These are phyloP conservation scores for Fomitopsis serialis DNA, from an alignment of 768 basidiomycete species.

Conservation along the genomic window DNA sequence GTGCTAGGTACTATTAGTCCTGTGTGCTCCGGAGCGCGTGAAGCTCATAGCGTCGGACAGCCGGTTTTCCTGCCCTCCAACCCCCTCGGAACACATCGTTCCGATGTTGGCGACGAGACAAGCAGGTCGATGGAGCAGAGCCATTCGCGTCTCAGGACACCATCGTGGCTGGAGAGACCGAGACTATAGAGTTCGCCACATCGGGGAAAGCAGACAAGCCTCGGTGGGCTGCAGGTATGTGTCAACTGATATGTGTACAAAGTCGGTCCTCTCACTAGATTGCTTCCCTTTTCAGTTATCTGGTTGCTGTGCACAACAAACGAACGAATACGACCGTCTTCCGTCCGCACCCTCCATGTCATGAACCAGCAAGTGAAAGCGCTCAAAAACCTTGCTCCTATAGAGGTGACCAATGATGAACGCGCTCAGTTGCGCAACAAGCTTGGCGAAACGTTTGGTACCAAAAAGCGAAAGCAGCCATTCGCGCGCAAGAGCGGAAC, in stretches of 20 bases:
- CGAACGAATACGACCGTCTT: constrained; percentile 65
- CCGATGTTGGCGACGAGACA: constrained; percentile 49
- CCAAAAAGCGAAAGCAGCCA: constrained; percentile 89
- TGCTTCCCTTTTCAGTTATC: constrained; percentile 47
- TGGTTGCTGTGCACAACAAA: constrained; percentile 79
- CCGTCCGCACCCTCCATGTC: constrained; percentile 61
- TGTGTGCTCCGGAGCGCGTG: neutral
- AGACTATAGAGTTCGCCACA: constrained; percentile 76
- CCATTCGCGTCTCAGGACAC: constrained; percentile 29
- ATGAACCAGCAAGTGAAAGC: constrained; percentile 79
- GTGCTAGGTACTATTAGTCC: constrained; percentile 40
- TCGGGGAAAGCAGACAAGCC: constrained; percentile 47
- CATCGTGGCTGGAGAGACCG: constrained; percentile 79
- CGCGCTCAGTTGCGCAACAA: constrained; percentile 61
- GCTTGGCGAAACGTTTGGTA: constrained; percentile 93
- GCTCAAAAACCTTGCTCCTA: constrained; percentile 58
- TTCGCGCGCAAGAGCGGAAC: constrained; percentile 83
- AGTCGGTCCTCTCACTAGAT: neutral
- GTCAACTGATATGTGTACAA: neutral
- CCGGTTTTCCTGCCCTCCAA: constrained; percentile 59
- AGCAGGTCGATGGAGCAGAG: constrained; percentile 21
- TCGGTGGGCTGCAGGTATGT: constrained; percentile 67
- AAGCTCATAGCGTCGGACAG: constrained; percentile 26
- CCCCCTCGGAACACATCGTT: constrained; percentile 58
- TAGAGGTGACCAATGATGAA: constrained; percentile 46